phyloP scores from a whole-genome alignment of 345 rosid species.

The Corymbia maculata region DNA sequence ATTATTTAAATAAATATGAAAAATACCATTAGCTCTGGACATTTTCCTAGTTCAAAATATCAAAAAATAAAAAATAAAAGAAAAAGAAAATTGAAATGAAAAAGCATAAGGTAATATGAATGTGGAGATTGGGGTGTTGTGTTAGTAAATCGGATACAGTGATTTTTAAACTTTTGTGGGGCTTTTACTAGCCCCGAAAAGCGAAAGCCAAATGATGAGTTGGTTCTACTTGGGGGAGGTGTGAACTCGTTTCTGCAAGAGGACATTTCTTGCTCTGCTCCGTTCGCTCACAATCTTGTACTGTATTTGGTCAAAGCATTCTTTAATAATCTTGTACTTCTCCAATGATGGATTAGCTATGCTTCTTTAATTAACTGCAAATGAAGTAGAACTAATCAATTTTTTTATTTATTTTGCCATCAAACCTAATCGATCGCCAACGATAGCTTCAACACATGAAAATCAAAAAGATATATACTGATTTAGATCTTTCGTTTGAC shows the following conservation, averaged over 20 bases:
- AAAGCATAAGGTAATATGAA: not conserved
- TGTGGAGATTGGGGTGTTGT: not conserved
- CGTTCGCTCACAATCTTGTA: not conserved
- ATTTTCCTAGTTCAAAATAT: not conserved
- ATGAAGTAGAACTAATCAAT: not conserved
- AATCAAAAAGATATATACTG: not conserved
- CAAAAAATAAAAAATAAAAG: not conserved
- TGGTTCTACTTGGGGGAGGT: not conserved
- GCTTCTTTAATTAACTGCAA: not conserved
- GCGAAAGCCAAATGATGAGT: not conserved
- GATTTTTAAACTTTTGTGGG: not conserved
- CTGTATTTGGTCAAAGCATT: not conserved
- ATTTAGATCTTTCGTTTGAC: not conserved
- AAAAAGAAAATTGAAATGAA: not conserved
- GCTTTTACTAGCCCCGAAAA: not conserved
- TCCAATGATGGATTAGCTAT: not conserved
- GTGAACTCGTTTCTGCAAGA: not conserved
- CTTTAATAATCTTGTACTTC: not conserved
- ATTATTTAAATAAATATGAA: not conserved
- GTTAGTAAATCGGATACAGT: not conserved
- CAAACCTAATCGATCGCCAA: not conserved
- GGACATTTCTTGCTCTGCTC: not conserved
- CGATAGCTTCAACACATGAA: not conserved
- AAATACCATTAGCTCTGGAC: not conserved
- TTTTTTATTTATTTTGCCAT: not conserved